phyloP scores from a whole-genome alignment of 2,329 filamentous ascomycete genomes.

The Alternaria infectoria region DNA sequence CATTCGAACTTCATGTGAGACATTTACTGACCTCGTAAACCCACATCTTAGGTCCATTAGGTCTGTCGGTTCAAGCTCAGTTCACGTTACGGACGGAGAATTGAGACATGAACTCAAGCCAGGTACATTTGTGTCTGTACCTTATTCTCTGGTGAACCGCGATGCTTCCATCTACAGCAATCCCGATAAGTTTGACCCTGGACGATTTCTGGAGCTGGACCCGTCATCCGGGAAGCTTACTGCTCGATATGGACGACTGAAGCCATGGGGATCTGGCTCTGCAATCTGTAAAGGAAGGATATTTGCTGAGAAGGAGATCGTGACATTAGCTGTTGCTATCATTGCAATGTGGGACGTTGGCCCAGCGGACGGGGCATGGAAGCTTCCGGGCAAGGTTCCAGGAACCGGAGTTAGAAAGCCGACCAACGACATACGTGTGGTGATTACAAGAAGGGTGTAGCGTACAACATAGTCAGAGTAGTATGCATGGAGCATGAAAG shows the following conservation, averaged over 20 bases:
- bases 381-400: conserved; percentile 8
- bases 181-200: conserved; percentile 10
- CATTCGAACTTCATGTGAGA: background rate
- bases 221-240: conserved; percentile 1
- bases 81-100: background rate
- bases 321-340: conserved; percentile 60
- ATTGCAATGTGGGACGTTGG: conserved; percentile 64
- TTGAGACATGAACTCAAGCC: background rate
- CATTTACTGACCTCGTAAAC: background rate
- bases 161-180: conserved; percentile 4
- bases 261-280: conserved; percentile 49
- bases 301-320: conserved; percentile 25
- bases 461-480: background rate
- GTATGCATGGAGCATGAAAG: background rate
- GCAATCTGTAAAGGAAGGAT: conserved; percentile 59
- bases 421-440: background rate
- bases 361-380: conserved; percentile 35
- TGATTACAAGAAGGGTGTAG: background rate
- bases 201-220: conserved; percentile 11
- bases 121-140: background rate
- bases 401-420: conserved; percentile 10
- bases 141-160: background rate
- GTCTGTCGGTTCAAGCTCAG: background rate
- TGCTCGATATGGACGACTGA: conserved; percentile 13
- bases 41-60: background rate